Evolutionary conservation across 2,329 filamentous ascomycete genomes (phyloP).

Genomic region (Microsporum canis): DNA sequence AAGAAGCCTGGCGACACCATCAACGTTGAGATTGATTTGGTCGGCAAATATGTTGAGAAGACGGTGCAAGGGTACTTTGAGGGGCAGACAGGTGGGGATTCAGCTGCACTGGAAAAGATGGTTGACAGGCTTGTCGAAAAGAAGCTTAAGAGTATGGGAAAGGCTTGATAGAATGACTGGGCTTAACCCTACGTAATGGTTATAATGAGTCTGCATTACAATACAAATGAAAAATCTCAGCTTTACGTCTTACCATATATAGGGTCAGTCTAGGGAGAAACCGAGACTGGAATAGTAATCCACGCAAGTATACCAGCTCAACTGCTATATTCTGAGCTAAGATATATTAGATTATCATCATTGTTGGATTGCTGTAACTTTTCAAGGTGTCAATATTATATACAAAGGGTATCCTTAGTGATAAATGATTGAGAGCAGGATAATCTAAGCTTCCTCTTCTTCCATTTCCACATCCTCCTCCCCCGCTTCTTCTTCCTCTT

Average conservation of each 20-base stretch:
- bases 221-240: not conserved
- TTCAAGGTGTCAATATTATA: not conserved
- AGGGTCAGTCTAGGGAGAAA: not conserved
- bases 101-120: conserved; percentile 56
- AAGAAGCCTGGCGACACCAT: conserved; percentile 73
- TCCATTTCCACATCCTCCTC: conserved; percentile 4
- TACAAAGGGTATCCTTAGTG: not conserved
- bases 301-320: not conserved
- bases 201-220: not conserved
- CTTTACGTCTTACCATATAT: not conserved
- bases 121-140: conserved; percentile 65
- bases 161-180: not conserved
- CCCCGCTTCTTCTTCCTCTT: conserved; percentile 22
- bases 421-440: not conserved
- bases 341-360: not conserved
- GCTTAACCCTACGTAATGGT: not conserved
- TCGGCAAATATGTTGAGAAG: conserved; percentile 58
- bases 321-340: not conserved
- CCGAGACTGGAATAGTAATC: not conserved
- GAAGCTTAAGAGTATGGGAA: conserved; percentile 34
- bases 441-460: not conserved
- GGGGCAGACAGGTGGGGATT: conserved; percentile 28
- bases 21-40: conserved; percentile 88
- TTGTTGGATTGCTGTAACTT: not conserved
- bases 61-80: conserved; percentile 69